phyloP scores from a whole-genome alignment of 2,329 filamentous ascomycete species.

The Ascochyta pisi region DNA sequence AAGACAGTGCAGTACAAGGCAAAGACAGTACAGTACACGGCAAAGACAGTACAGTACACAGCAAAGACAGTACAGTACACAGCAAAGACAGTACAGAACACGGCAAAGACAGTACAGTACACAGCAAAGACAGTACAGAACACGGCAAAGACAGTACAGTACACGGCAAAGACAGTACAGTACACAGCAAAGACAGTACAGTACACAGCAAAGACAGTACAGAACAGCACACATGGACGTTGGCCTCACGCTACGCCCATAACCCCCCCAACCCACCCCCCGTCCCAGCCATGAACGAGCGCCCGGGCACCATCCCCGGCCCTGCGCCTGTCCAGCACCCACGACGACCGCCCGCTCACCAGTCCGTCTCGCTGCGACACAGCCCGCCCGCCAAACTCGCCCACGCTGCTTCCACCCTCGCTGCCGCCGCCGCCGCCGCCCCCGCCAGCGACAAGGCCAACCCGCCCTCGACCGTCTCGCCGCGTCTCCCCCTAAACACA shows the following conservation, averaged over 20 bases:
- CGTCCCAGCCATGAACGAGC: conserved; percentile 29
- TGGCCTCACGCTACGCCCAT: conserved; percentile 20
- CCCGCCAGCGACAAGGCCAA: conserved; percentile 46
- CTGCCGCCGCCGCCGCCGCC: not conserved
- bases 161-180: too few relatives aligned
- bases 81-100: too few relatives aligned
- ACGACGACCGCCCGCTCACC: conserved; percentile 53
- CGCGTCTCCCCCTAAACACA: conserved; percentile 42
- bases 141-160: too few relatives aligned
- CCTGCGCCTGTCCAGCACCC: conserved; percentile 35
- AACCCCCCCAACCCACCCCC: not conserved
- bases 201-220: too few relatives aligned
- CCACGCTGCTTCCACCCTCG: not conserved
- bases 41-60: too few relatives aligned
- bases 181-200: too few relatives aligned
- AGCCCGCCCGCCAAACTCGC: conserved; percentile 31
- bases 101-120: too few relatives aligned
- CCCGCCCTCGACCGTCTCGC: conserved; percentile 52
- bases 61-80: too few relatives aligned
- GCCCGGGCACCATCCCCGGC: conserved; percentile 26
- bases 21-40: too few relatives aligned
- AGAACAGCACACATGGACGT: conserved; percentile 21
- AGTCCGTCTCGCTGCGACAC: conserved; percentile 57
- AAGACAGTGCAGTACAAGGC: too few relatives aligned
- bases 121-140: too few relatives aligned